These are phyloP conservation scores for Clausena lansium DNA, from an alignment of 345 rosid species.

Conservation along the genomic window DNA sequence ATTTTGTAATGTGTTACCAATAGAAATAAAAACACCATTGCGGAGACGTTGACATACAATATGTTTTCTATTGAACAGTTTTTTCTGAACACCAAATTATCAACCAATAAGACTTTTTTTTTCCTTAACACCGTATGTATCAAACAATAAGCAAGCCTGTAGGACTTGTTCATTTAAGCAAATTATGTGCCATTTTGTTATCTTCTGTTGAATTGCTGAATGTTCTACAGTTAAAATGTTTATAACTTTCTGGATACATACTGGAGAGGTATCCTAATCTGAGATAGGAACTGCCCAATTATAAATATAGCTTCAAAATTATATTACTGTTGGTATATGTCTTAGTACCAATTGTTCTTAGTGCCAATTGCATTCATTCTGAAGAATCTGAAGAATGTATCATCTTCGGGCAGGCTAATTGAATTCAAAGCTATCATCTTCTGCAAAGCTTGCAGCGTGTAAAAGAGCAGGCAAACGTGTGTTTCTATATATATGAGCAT, in stretches of 20 bases:
- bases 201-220: not conserved
- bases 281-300: no score
- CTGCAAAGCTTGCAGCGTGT: not conserved
- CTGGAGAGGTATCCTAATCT: not conserved
- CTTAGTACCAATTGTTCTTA: no score
- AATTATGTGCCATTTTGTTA: no score
- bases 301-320: not conserved
- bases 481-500: not conserved
- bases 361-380: not conserved
- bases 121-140: not conserved
- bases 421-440: not conserved
- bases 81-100: no score
- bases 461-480: not conserved
- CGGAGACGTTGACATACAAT: no score
- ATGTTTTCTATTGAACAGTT: no score
- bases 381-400: not conserved
- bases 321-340: no score
- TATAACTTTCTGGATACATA: no score
- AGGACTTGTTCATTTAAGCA: not conserved
- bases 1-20: not conserved
- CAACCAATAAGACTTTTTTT: no score
- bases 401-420: constrained; percentile 11
- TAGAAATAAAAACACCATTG: not conserved
- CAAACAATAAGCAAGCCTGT: not conserved
- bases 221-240: not conserved